Evolutionary conservation across 2,329 filamentous ascomycete species (phyloP).

Genomic region (Penicillium sclerotigenum): DNA sequence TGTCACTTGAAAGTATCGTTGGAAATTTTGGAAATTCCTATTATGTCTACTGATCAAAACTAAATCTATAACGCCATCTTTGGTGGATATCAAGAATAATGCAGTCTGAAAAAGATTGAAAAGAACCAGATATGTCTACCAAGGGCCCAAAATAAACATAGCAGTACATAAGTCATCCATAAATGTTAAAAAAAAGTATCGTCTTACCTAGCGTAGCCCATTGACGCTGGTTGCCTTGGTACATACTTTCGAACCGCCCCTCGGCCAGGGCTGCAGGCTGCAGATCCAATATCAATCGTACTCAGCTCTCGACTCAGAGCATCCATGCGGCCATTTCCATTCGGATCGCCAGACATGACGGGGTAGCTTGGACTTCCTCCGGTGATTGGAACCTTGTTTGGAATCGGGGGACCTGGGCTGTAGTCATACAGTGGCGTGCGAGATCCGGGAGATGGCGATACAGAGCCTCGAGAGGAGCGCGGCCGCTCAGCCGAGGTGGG

Average conservation of each 20-base stretch:
- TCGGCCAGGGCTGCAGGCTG: slow-evolving; percentile 31
- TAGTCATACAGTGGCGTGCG: slow-evolving; percentile 34
- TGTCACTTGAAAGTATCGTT: slow-evolving; percentile 4
- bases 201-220: slow-evolving; percentile 30
- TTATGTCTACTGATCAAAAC: not conserved
- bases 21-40: no score
- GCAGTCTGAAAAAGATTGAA: slow-evolving; percentile 2
- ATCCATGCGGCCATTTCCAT: slow-evolving; percentile 33
- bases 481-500: slow-evolving; percentile 24
- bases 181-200: slow-evolving; percentile 7
- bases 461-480: slow-evolving; percentile 28
- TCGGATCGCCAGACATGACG: slow-evolving; percentile 28
- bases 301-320: slow-evolving; percentile 59
- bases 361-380: slow-evolving; percentile 30
- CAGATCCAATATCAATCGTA: slow-evolving; percentile 48
- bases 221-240: slow-evolving; percentile 25
- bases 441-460: slow-evolving; percentile 29
- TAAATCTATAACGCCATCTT: slow-evolving; percentile 2
- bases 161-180: slow-evolving; percentile 17
- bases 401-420: slow-evolving; percentile 39
- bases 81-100: slow-evolving; percentile 7
- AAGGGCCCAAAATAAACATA: slow-evolving; percentile 10
- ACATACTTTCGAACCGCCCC: slow-evolving; percentile 32
- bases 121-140: slow-evolving; percentile 2
- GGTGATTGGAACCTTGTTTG: slow-evolving; percentile 43